Evolutionary conservation across 495 filamentous ascomycete species (phyloP).

Genomic region (Chaetomium fimeti): DNA sequence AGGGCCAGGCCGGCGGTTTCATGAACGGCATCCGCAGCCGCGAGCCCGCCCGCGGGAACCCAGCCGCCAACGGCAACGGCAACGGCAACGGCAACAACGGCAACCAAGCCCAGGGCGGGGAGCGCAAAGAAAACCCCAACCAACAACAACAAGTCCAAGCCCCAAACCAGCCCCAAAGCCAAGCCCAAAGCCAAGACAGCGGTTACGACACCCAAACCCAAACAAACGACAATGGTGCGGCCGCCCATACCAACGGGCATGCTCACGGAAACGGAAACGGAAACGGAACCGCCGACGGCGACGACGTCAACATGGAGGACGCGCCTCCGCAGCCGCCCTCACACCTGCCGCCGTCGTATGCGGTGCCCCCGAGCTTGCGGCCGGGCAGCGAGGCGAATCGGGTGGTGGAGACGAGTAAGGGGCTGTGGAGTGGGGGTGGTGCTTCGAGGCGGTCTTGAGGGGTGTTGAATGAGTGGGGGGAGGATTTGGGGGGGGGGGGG

Average conservation of each 20-base stretch:
- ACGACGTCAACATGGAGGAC: constrained; percentile 43
- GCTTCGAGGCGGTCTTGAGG: constrained; percentile 24
- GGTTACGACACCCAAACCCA: constrained; percentile 40
- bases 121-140: neutral
- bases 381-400: constrained; percentile 35
- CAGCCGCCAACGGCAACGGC: neutral
- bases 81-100: constrained; percentile 4
- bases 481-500: neutral
- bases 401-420: constrained; percentile 38
- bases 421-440: constrained; percentile 33
- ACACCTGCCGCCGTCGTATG: constrained; percentile 11
- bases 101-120: neutral
- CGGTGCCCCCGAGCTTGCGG: constrained; percentile 34
- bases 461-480: no score
- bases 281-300: neutral
- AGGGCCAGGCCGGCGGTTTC: constrained; percentile 56
- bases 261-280: no score
- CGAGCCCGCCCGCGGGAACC: constrained; percentile 35
- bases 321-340: constrained; percentile 21
- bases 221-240: neutral
- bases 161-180: neutral
- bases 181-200: constrained; percentile 38
- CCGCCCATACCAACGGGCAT: constrained; percentile 6
- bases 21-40: constrained; percentile 63
- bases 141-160: constrained; percentile 16